These are phyloP conservation scores for Nicotiana otophora DNA, from an alignment of 257 asterid genomes.

Conservation along the genomic window DNA sequence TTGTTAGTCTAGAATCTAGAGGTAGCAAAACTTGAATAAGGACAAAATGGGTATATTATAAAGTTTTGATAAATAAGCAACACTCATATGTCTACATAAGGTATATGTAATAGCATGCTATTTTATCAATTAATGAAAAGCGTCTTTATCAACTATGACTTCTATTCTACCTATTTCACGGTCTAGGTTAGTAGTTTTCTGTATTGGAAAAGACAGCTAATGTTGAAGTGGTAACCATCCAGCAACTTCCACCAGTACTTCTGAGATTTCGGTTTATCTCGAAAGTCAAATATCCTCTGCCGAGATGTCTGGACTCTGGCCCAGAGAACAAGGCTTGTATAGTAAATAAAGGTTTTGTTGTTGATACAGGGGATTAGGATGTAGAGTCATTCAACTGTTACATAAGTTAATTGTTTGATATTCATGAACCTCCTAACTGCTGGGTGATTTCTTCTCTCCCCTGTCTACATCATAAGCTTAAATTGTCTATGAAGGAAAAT, in stretches of 20 bases:
- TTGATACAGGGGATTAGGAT: not conserved
- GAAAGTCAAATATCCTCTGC: not conserved
- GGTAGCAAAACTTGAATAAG: not conserved
- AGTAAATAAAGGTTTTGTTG: not conserved
- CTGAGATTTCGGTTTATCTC: not conserved
- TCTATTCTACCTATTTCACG: not conserved
- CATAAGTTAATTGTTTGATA: not conserved
- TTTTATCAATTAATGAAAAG: not conserved
- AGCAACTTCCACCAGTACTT: not conserved
- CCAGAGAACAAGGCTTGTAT: not conserved
- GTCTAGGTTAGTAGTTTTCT: not conserved
- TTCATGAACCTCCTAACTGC: not conserved
- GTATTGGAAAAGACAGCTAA: not conserved
- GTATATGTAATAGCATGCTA: not conserved
- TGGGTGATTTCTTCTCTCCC: not conserved
- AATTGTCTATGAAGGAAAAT: not conserved
- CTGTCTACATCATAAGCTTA: not conserved
- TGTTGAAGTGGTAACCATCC: not conserved
- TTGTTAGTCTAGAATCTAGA: not conserved
- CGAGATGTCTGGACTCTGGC: not conserved
- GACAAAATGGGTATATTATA: not conserved
- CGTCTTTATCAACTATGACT: not conserved
- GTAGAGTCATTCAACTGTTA: not conserved
- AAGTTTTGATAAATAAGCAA: no score
- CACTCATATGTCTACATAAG: not conserved